These are phyloP conservation scores for Chaetomiaceae sp. DNA, from an alignment of 2,329 filamentous ascomycete genomes.

Conservation along the genomic window DNA sequence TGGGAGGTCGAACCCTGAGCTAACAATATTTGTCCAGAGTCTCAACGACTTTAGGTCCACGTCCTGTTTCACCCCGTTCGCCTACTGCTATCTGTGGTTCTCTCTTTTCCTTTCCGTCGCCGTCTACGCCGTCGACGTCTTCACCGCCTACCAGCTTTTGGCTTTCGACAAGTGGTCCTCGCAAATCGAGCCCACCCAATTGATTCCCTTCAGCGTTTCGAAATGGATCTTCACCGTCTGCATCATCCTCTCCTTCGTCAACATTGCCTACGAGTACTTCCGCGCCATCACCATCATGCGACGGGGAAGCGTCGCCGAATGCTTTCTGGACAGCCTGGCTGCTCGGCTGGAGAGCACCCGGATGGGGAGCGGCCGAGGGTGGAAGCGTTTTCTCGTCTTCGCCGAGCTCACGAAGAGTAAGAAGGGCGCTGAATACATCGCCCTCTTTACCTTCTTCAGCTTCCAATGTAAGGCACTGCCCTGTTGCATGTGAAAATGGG, in stretches of 20 bases:
- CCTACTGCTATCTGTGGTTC: slow-evolving; percentile 81
- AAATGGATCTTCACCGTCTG: slow-evolving; percentile 95
- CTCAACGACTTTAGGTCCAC: slow-evolving; percentile 75
- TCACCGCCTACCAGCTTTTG: slow-evolving; percentile 87
- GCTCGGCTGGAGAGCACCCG: slow-evolving; percentile 79
- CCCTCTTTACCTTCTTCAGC: slow-evolving; percentile 83
- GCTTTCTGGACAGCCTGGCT: slow-evolving; percentile 83
- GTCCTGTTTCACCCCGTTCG: slow-evolving; percentile 70
- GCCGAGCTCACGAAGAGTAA: slow-evolving; percentile 85
- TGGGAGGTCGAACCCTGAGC: not conserved
- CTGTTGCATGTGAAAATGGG: not conserved
- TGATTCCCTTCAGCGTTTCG: slow-evolving; percentile 70
- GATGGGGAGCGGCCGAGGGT: slow-evolving; percentile 70
- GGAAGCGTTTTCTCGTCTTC: slow-evolving; percentile 87
- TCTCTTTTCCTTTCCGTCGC: slow-evolving; percentile 73
- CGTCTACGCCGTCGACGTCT: slow-evolving; percentile 86
- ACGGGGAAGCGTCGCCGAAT: slow-evolving; percentile 81
- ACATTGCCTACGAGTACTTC: slow-evolving; percentile 74
- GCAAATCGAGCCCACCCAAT: slow-evolving; percentile 63
- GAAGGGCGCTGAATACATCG: slow-evolving; percentile 85
- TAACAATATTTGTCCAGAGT: slow-evolving; percentile 32
- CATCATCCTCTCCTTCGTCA: slow-evolving; percentile 84
- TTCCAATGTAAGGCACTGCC: slow-evolving; percentile 54
- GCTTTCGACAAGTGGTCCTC: slow-evolving; percentile 87
- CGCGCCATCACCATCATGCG: slow-evolving; percentile 76